phyloP scores from a whole-genome alignment of 2,329 filamentous ascomycete genomes.

The Colletotrichum sublineola region DNA sequence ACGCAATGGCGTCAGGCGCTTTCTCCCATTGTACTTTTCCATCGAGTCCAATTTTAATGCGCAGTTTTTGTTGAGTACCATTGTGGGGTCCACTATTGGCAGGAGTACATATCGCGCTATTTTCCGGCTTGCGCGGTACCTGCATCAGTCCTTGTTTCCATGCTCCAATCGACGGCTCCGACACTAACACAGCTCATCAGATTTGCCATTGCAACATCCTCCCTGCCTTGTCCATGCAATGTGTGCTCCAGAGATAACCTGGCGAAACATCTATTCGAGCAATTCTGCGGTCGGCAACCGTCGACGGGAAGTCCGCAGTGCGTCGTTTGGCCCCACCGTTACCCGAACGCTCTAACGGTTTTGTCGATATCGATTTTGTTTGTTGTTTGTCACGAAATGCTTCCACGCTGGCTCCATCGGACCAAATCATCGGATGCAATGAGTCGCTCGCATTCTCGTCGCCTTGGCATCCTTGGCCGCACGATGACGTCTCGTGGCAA shows the following conservation, averaged over 20 bases:
- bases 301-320: conserved; percentile 2
- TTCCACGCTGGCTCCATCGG: neutral
- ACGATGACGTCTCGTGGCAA: conserved; percentile 21
- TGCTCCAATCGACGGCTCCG: conserved; percentile 24
- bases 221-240: conserved; percentile 13
- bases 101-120: conserved; percentile 28
- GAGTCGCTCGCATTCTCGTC: neutral
- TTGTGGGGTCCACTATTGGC: conserved; percentile 34
- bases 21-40: conserved; percentile 4
- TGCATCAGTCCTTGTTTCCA: conserved; percentile 32
- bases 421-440: neutral
- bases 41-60: conserved; percentile 32
- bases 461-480: neutral
- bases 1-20: conserved; percentile 16
- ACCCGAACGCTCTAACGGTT: conserved; percentile 5
- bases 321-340: conserved; percentile 14
- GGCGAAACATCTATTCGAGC: conserved; percentile 5
- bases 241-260: conserved; percentile 4
- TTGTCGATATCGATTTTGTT: neutral
- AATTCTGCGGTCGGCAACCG: neutral
- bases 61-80: conserved; percentile 23
- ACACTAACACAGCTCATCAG: conserved; percentile 29
- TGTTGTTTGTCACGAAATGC: conserved; percentile 6
- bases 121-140: conserved; percentile 35
- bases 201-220: neutral